Evolutionary conservation across 306 rosid genomes (phyloP), one percentile per base, ranked within the genome.

Genomic region (Malus sieversii): DNA sequence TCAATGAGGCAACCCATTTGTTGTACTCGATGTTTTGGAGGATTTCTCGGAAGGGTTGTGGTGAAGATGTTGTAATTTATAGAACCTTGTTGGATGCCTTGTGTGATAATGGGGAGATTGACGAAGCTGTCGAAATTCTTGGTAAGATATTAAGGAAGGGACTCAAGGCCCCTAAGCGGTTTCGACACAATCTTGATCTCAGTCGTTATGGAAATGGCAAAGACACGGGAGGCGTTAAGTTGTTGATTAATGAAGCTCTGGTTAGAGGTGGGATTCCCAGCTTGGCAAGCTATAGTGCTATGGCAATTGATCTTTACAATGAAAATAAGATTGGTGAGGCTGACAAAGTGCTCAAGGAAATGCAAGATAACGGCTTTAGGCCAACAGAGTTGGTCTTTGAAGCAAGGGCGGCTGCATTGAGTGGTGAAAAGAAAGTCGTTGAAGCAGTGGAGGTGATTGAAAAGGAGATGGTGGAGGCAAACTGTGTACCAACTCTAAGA

Each of bases 1-100:
- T 85, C 22, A 65, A 80, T 60, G 88, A 85, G 80, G 84, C 80
- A 33, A 61, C 58, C 33, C 88, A 79, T 79, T 82, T 85, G 73
- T 53, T 85, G 78, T 82, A 82, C 72, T 82, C 86, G 10, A 85
- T 85, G 88, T 85, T 85, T 77, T 85, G 86, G 86, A 77, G 86
- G 70, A 85, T 85, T 51, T 82, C 88, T 25, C 84, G 45, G 48
- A 85, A 78, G 84, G 88, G 86, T 11, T 65, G 84, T 73, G 88
- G 86, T 13, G 88, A 75, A 51, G 88, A 85, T 75, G 76, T 85
- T 27, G 80, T 77, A 1, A 70, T 82, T 32, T 85, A 82, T 58
- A 77, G 84, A 70, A 85, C 68, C 29, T 76, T 85, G 60, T 75
- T 79, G 44, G 75, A 82, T 64, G 82, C 86, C 45, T 74, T 85